Evolutionary conservation across 805 yeast genomes (phyloP).

Genomic region (Saccharomyces mikatae): DNA sequence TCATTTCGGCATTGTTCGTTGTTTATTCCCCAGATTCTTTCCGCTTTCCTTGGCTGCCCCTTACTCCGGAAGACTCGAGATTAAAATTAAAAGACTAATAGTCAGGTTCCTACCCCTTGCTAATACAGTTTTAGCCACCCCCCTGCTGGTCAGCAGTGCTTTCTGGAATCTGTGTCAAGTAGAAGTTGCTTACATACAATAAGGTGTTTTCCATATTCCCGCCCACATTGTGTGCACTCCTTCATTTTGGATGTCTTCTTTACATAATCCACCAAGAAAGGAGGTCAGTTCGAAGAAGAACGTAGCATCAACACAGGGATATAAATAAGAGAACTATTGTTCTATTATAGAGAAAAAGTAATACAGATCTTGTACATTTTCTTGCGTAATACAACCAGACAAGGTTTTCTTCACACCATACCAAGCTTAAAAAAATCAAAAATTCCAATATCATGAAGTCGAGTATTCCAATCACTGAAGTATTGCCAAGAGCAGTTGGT

Average conservation of each 20-base stretch:
- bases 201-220: background rate
- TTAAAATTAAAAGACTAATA: background rate
- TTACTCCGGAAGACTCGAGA: background rate
- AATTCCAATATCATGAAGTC: background rate
- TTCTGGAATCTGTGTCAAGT: background rate
- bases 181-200: background rate
- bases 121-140: background rate
- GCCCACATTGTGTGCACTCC: background rate
- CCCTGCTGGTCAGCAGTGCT: background rate
- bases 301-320: background rate
- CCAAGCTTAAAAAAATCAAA: background rate
- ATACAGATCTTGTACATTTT: background rate
- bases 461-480: background rate
- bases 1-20: background rate
- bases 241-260: background rate
- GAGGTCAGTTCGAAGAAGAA: background rate
- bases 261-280: background rate
- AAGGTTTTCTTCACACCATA: background rate
- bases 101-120: background rate
- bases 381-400: background rate
- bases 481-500: slow-evolving; percentile 22
- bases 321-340: background rate
- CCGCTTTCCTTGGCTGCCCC: background rate
- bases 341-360: background rate
- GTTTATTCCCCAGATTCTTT: background rate